Percentiles rank a stretch among this genome's conserved stretches.
These are phyloP conservation scores for Puccinia novopanici DNA, from an alignment of 1,284 basidiomycete species.

Conservation along the genomic window DNA sequence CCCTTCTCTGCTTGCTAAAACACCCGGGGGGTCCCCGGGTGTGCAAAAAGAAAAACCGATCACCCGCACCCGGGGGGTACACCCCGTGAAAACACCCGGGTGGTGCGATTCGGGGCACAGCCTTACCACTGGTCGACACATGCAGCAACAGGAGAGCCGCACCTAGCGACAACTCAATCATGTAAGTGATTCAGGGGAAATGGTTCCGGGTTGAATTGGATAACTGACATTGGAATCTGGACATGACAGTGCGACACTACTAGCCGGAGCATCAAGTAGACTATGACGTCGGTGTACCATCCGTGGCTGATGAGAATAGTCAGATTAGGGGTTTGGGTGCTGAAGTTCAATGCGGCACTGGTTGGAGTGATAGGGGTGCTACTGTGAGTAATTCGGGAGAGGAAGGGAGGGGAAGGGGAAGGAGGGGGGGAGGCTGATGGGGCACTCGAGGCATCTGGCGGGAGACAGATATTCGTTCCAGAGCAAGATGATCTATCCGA, in stretches of 20 bases:
- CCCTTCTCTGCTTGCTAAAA: no score
- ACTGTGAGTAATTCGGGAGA: background rate
- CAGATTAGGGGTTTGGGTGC: constrained; percentile 1
- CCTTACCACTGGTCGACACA: no score
- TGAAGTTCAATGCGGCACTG: constrained; percentile 36
- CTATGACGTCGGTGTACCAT: constrained; percentile 12
- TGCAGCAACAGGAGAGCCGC: no score
- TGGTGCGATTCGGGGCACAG: no score
- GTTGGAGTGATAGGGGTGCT: constrained; percentile 21
- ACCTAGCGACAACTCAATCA: background rate
- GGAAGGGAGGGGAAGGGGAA: background rate
- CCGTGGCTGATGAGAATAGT: constrained; percentile 17
- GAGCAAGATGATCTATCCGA: constrained; percentile 49
- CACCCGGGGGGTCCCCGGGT: no score
- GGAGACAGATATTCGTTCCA: constrained; percentile 36
- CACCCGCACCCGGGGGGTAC: no score
- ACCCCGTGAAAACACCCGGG: no score
- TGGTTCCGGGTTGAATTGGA: background rate
- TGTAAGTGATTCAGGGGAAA: background rate
- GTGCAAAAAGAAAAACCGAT: no score
- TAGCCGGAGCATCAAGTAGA: background rate
- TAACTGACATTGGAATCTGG: background rate
- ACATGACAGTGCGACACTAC: background rate
- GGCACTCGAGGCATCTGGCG: background rate
- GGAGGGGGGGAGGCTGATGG: background rate